Base-by-base conservation (phyloP, 805 yeast species). In the Candida ipomoeae region DNA sequence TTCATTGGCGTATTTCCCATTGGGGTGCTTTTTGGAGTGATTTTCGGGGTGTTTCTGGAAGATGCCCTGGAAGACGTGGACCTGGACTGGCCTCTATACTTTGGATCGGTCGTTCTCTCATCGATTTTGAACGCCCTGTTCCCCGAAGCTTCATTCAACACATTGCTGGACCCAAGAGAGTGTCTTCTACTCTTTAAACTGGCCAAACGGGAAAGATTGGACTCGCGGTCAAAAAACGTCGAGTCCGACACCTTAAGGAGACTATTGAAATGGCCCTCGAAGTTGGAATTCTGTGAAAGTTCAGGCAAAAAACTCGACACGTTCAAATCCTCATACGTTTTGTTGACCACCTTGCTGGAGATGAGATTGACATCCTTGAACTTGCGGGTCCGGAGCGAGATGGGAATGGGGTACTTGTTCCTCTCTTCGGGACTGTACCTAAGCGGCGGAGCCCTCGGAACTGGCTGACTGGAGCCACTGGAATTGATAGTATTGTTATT, bases 231-330 rank as follows among this genome's bases (percentile, higher is more conserved):
- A 13, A 44, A 44, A 15, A 44, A 44, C 13, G 46, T 44, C 33
- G 40, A 36, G 46, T 44, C 46, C 13, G 46, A 44, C 14, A 44
- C 46, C 15, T 46, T 50, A 35, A 63, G 61, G 59, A 74, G 66
- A 17, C 64, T 64, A 29, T 63, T 63, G 58, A 78, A 76, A 41
- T 75, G 77, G 43, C 64, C 63, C 44, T 69, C 80, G 59, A 78
- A 73, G 14, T 78, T 81, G 2, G 82, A 77, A 40, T 76, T 78
- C 34, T 68, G 69, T 1, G 80, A 71, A 26, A 77, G 45, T 52
- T 79, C 79, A 3, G 82, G 82, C 45, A 79, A 65, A 38, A 71
- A 66, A 49, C 69, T 66, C 20, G 73, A 71, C 1, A 69, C 69
- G 31, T 76, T 61, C 29, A 75, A 56, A 40, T 74, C 79, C 45